phyloP scores from a whole-genome alignment of 345 rosid genomes.

The Barbarea vulgaris region DNA sequence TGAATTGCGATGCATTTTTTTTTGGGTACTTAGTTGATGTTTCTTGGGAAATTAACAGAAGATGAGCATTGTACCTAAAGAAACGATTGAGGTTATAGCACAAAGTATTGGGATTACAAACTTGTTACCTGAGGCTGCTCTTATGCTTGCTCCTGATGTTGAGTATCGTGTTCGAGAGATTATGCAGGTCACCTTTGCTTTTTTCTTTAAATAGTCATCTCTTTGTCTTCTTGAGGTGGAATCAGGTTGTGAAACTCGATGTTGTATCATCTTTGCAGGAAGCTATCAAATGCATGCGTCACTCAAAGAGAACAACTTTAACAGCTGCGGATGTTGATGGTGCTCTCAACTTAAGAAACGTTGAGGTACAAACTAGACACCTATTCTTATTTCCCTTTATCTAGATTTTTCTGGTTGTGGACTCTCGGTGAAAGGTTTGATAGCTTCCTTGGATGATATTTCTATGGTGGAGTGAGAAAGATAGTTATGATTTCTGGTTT shows the following conservation, averaged over 20 bases:
- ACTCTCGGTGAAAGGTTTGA: not conserved
- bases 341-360: constrained; percentile 77
- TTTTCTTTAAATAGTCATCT: not conserved
- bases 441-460: constrained; percentile 15
- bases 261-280: constrained; percentile 50
- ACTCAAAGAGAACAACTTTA: constrained; percentile 76
- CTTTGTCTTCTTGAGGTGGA: constrained; percentile 17
- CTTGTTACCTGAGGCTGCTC: constrained; percentile 72
- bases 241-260: not conserved
- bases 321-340: constrained; percentile 81
- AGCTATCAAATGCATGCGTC: constrained; percentile 96
- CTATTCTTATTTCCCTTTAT: not conserved
- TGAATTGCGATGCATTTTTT: constrained; percentile 14
- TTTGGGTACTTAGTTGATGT: constrained; percentile 6
- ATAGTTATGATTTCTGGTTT: constrained; percentile 22
- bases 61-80: constrained; percentile 90
- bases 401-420: constrained; percentile 10
- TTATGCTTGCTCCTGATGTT: constrained; percentile 89
- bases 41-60: constrained; percentile 14
- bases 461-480: not conserved
- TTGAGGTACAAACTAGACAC: constrained; percentile 60
- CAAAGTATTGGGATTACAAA: constrained; percentile 81
- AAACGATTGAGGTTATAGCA: constrained; percentile 84
- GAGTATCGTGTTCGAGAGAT: constrained; percentile 94
- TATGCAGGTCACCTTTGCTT: constrained; percentile 62